Evolutionary conservation across 2,329 filamentous ascomycete genomes (phyloP).

Genomic region (Pseudopithomyces chartarum): DNA sequence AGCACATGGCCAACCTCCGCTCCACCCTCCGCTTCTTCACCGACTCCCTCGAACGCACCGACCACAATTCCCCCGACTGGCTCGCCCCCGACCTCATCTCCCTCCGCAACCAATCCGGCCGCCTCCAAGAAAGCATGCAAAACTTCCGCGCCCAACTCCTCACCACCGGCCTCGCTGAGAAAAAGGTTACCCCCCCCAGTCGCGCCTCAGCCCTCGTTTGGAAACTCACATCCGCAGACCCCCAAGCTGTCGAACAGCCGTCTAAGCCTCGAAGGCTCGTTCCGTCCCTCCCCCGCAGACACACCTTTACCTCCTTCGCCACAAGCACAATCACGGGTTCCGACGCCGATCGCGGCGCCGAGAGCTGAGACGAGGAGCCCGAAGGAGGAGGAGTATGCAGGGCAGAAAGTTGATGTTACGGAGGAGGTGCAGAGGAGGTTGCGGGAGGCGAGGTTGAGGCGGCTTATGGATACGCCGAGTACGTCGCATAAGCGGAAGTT

Average conservation of each 20-base stretch:
- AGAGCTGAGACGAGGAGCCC: slow-evolving; percentile 21
- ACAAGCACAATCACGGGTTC: slow-evolving; percentile 8
- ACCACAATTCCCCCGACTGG: slow-evolving; percentile 43
- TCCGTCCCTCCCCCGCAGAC: slow-evolving; percentile 2
- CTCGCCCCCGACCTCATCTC: slow-evolving; percentile 41
- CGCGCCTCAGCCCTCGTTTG: slow-evolving; percentile 1
- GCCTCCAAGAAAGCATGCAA: slow-evolving; percentile 42
- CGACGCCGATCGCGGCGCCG: slow-evolving; percentile 20
- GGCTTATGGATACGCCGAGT: slow-evolving; percentile 37
- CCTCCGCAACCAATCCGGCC: slow-evolving; percentile 38
- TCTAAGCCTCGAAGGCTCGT: slow-evolving; percentile 34
- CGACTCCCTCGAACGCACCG: slow-evolving; percentile 38
- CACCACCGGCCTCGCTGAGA: slow-evolving; percentile 29
- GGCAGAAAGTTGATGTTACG: slow-evolving; percentile 37
- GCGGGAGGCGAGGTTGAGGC: slow-evolving; percentile 34
- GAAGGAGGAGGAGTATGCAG: slow-evolving; percentile 23
- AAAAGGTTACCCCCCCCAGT: slow-evolving; percentile 21
- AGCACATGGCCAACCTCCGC: slow-evolving; percentile 36
- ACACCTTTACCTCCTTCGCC: slow-evolving; percentile 9
- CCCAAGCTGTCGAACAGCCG: slow-evolving; percentile 26
- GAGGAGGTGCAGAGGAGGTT: slow-evolving; percentile 40
- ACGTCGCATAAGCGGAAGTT: slow-evolving; percentile 43
- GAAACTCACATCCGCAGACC: slow-evolving; percentile 18
- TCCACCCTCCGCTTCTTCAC: slow-evolving; percentile 36
- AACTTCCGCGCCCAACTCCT: slow-evolving; percentile 36